Evolutionary conservation across 306 rosid genomes (phyloP).

Genomic region (Medicago arabica): DNA sequence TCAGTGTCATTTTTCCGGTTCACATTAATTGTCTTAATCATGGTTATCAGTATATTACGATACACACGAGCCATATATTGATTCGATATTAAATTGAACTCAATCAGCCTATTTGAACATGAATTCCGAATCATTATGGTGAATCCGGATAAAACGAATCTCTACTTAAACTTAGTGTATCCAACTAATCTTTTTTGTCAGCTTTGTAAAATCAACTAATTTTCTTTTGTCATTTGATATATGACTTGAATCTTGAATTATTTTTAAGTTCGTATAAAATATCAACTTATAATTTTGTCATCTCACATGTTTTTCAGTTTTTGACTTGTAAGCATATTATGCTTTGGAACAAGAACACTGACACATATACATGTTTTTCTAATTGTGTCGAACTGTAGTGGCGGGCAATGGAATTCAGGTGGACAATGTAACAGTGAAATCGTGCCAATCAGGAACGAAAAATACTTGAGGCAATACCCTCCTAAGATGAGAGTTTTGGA

Average conservation of each 20-base stretch:
- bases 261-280: no score
- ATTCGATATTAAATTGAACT: background rate
- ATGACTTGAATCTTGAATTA: no score
- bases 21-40: background rate
- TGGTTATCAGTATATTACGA: background rate
- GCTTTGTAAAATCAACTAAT: no score
- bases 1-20: slow-evolving; percentile 9
- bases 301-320: no score
- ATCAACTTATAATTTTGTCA: no score
- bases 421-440: slow-evolving; percentile 85
- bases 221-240: no score
- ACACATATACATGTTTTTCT: slow-evolving; percentile 16
- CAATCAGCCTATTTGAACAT: no score
- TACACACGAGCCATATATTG: background rate
- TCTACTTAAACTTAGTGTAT: no score
- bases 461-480: slow-evolving; percentile 68
- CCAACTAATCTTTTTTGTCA: no score
- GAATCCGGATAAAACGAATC: no score
- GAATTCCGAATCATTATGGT: no score
- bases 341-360: background rate
- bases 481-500: slow-evolving; percentile 78
- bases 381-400: slow-evolving; percentile 56
- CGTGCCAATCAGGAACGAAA: slow-evolving; percentile 69
- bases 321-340: background rate
- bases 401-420: slow-evolving; percentile 96